A percentile compares a stretch with the other conserved stretches of the same genome.
Evolutionary conservation across 352 stramenopile genomes (phyloP).

Genomic region (Phytophthora fragariaefolia): DNA sequence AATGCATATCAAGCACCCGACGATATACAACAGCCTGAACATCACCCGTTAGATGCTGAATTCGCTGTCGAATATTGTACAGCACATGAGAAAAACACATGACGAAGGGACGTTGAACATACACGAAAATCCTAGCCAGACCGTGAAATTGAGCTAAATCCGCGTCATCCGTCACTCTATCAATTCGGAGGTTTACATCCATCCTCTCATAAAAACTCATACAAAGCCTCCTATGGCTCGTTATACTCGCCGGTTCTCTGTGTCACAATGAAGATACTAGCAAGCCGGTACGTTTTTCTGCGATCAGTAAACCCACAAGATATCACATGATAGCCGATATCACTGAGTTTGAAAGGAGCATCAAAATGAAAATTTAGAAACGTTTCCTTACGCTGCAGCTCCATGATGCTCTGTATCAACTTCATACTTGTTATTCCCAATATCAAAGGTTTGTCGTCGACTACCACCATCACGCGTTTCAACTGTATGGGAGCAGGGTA

Average conservation of each 20-base stretch:
- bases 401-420: too few species aligned
- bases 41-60: neutral
- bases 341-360: too few species aligned
- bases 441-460: too few species aligned
- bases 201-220: neutral
- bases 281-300: too few species aligned
- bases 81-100: neutral
- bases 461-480: neutral
- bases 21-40: neutral
- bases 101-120: neutral
- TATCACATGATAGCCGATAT: too few species aligned
- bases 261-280: too few species aligned
- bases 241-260: too few species aligned
- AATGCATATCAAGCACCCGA: neutral
- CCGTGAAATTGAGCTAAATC: neutral
- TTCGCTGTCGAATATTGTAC: neutral
- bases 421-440: too few species aligned
- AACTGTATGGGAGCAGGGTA: too few species aligned
- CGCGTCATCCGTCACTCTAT: neutral
- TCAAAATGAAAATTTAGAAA: too few species aligned
- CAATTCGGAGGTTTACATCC: neutral
- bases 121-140: neutral
- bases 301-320: too few species aligned
- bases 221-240: neutral
- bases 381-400: too few species aligned